phyloP scores from a whole-genome alignment of 306 rosid species.

The Dalbergia cultrata region DNA sequence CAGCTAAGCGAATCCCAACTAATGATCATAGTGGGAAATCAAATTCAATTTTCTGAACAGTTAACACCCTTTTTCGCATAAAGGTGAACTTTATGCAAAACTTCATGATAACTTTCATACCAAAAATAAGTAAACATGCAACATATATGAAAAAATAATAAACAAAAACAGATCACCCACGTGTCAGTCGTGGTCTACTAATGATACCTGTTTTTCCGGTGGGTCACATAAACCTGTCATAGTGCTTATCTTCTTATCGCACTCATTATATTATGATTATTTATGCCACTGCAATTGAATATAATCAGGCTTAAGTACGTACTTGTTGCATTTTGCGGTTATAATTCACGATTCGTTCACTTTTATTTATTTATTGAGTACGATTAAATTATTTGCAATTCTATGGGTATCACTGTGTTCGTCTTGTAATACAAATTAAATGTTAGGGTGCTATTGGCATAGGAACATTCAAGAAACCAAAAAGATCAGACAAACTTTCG shows the following conservation, averaged over 20 bases:
- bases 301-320: not conserved
- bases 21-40: constrained; percentile 24
- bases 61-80: not conserved
- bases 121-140: not conserved
- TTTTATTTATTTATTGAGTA: not conserved
- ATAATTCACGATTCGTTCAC: not conserved
- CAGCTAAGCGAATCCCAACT: constrained; percentile 24
- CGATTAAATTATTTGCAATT: not conserved
- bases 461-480: constrained; percentile 46
- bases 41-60: not conserved
- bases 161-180: constrained; percentile 33
- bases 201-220: constrained; percentile 49
- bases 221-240: constrained; percentile 46
- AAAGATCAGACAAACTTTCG: constrained; percentile 16
- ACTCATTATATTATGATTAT: constrained; percentile 1
- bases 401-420: not conserved
- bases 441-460: not conserved
- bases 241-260: constrained; percentile 43
- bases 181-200: constrained; percentile 37
- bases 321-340: not conserved
- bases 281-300: not conserved
- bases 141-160: not conserved
- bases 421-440: not conserved
- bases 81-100: constrained; percentile 25
- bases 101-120: no score